phyloP scores from a whole-genome alignment of 2,329 filamentous ascomycete species.

The Cordyceps cicadae region DNA sequence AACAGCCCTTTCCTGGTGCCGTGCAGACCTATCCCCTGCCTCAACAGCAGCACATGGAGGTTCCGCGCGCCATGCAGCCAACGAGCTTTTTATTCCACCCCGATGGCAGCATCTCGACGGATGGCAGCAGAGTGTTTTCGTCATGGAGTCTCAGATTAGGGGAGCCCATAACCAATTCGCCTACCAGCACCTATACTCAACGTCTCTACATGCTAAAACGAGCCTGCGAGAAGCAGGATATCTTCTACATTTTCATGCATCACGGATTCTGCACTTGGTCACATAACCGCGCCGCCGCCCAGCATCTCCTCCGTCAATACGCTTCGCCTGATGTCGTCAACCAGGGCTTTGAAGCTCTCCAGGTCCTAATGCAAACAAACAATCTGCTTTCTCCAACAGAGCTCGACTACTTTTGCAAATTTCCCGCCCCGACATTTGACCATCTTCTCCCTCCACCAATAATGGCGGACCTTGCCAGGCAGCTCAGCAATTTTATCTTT shows the following conservation, averaged over 20 bases:
- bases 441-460: constrained; percentile 14
- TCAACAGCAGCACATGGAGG: background rate
- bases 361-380: constrained; percentile 31
- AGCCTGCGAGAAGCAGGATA: constrained; percentile 48
- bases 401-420: constrained; percentile 28
- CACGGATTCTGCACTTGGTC: constrained; percentile 56
- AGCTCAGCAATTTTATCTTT: constrained; percentile 19
- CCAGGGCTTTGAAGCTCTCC: constrained; percentile 26
- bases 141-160: background rate
- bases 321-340: constrained; percentile 18
- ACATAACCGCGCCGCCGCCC: constrained; percentile 24
- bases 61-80: background rate
- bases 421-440: constrained; percentile 26
- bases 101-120: background rate
- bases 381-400: constrained; percentile 20
- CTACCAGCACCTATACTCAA: no score
- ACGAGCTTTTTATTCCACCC: background rate
- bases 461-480: background rate
- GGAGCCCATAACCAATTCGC: background rate
- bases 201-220: constrained; percentile 37
- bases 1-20: constrained; percentile 3
- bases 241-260: constrained; percentile 57
- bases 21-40: background rate
- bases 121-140: background rate
- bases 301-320: constrained; percentile 18